phyloP scores from a whole-genome alignment of 2,329 filamentous ascomycete genomes.

The Whalleya microplaca region DNA sequence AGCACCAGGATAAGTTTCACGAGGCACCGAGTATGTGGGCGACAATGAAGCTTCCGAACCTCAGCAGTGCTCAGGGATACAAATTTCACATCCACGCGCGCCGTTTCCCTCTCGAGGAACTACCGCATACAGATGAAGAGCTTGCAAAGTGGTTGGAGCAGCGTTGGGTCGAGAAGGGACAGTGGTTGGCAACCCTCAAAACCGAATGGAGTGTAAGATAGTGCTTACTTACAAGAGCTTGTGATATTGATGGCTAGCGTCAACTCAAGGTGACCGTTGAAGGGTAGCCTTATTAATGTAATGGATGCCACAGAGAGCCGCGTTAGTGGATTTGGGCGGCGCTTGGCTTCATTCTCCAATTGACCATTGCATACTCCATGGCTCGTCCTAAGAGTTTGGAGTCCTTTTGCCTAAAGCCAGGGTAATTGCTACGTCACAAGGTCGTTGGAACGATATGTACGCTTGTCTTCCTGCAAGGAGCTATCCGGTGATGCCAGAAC shows the following conservation, averaged over 20 bases:
- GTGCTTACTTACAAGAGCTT: background rate
- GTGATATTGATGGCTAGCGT: conserved; percentile 1
- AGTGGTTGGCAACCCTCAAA: conserved; percentile 51
- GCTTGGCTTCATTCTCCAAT: conserved; percentile 17
- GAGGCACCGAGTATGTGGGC: conserved; percentile 57
- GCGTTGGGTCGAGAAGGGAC: conserved; percentile 57
- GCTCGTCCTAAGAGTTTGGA: conserved; percentile 4
- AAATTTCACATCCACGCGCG: conserved; percentile 55
- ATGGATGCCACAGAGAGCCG: conserved; percentile 14
- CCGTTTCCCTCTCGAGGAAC: conserved; percentile 51
- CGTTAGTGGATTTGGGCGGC: conserved; percentile 7
- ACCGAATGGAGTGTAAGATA: conserved; percentile 42
- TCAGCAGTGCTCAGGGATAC: conserved; percentile 47
- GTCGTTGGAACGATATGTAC: conserved; percentile 7
- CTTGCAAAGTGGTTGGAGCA: conserved; percentile 57
- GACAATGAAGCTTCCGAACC: conserved; percentile 46
- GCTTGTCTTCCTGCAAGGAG: conserved; percentile 22
- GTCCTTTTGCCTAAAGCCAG: conserved; percentile 17
- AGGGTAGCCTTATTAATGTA: conserved; percentile 16
- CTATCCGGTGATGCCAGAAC: conserved; percentile 21
- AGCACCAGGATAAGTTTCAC: conserved; percentile 47
- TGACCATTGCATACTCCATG: conserved; percentile 4
- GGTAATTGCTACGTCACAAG: conserved; percentile 18
- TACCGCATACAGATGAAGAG: conserved; percentile 52
- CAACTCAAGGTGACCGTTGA: background rate